Conservation (phyloP, 306 rosid species). For the Mucuna pruriens region DNA sequence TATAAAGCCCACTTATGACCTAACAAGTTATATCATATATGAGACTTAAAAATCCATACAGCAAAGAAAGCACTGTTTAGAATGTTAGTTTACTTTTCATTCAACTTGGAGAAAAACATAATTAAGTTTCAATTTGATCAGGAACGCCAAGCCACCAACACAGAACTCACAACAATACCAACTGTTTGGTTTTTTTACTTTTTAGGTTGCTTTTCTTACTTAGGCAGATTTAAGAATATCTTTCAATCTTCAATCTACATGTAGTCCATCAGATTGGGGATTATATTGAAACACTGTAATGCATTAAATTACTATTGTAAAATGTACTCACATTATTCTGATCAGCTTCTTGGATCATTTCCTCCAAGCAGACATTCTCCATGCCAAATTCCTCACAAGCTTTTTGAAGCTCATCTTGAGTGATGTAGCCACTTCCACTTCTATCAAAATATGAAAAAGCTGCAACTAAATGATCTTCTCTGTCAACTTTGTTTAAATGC, state of each 20-base stretch:
- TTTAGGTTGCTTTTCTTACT: not conserved
- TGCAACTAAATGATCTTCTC: slow-evolving; percentile 66
- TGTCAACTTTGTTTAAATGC: slow-evolving; percentile 69
- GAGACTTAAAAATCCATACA: not conserved
- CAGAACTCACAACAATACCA: not conserved
- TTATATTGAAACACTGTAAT: not conserved
- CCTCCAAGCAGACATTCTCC: slow-evolving; percentile 62
- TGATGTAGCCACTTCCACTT: slow-evolving; percentile 81
- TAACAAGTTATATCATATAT: not conserved
- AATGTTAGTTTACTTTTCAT: not conserved
- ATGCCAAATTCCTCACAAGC: slow-evolving; percentile 82
- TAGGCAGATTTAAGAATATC: not conserved
- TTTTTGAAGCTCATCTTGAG: slow-evolving; percentile 76
- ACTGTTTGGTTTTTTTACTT: not conserved
- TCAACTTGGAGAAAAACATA: not conserved
- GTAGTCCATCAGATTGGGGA: not conserved
- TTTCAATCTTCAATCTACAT: not conserved
- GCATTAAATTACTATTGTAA: not conserved
- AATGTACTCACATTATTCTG: slow-evolving; percentile 67
- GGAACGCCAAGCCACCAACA: not conserved
- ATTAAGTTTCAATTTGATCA: not conserved
- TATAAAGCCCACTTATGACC: not conserved
- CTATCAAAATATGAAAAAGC: slow-evolving; percentile 87
- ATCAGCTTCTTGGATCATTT: slow-evolving; percentile 72
- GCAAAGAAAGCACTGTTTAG: not conserved